Evolutionary conservation across 1,139 yeast species (phyloP).

Genomic region (Debaryomyces udenii): DNA sequence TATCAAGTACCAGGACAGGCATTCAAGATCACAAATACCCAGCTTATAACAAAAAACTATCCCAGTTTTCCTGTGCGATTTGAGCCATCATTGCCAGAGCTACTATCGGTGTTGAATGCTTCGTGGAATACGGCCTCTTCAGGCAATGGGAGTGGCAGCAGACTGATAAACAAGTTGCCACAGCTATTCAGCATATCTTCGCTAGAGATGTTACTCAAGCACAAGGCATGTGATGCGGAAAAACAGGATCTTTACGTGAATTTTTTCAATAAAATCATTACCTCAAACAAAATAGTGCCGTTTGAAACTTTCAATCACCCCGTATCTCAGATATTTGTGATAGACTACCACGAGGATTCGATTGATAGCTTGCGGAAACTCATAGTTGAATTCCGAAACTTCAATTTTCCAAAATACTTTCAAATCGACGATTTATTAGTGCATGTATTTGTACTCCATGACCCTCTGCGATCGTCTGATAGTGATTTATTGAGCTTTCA

Average conservation of each 20-base stretch:
- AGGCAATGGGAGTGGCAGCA: constrained; percentile 2
- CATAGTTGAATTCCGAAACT: constrained; percentile 48
- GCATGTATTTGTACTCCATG: constrained; percentile 47
- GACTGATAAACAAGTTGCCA: constrained; percentile 15
- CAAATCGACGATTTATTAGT: constrained; percentile 59
- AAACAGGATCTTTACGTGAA: constrained; percentile 52
- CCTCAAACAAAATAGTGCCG: constrained; percentile 67
- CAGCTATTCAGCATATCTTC: constrained; percentile 46
- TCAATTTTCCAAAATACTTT: constrained; percentile 57
- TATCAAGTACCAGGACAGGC: constrained; percentile 39
- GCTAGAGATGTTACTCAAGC: constrained; percentile 37
- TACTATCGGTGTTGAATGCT: constrained; percentile 37
- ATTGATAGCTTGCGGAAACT: constrained; percentile 45
- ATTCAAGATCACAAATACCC: constrained; percentile 44
- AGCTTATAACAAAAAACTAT: constrained; percentile 45
- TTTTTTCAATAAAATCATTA: constrained; percentile 61
- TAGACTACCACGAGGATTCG: constrained; percentile 53
- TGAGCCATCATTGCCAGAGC: constrained; percentile 45
- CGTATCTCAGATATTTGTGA: constrained; percentile 70
- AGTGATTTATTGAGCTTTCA: constrained; percentile 39
- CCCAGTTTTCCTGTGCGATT: constrained; percentile 50
- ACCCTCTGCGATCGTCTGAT: constrained; percentile 22
- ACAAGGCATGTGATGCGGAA: constrained; percentile 15
- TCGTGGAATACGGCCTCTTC: constrained; percentile 8
- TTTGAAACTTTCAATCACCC: constrained; percentile 94